Conservation (phyloP, 768 basidiomycete species). For the Cyathus striatus region DNA sequence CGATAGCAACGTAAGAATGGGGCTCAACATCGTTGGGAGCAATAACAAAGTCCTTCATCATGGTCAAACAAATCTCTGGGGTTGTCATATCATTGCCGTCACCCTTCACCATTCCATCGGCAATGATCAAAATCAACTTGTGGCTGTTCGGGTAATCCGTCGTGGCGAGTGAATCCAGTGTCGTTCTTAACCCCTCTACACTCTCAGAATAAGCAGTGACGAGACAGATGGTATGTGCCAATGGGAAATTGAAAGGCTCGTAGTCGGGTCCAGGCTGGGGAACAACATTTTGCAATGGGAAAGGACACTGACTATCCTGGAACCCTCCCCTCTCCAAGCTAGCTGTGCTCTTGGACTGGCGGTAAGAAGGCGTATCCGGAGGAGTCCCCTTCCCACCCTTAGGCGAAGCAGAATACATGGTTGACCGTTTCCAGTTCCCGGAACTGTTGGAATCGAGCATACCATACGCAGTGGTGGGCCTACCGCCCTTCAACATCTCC, state of each 20-base stretch:
- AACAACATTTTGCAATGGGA: slow-evolving; percentile 86
- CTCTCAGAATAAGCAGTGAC: slow-evolving; percentile 99
- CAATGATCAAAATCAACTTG: slow-evolving; percentile 92
- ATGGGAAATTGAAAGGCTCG: slow-evolving; percentile 94
- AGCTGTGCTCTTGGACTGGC: slow-evolving; percentile 77
- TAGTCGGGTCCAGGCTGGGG: slow-evolving; percentile 89
- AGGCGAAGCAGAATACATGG: slow-evolving; percentile 43
- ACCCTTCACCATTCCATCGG: slow-evolving; percentile 98
- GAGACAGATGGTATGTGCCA: slow-evolving; percentile 89
- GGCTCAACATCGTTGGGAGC: slow-evolving; percentile 80
- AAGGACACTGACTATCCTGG: slow-evolving; percentile 77
- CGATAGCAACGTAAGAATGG: slow-evolving; percentile 96
- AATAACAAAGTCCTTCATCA: slow-evolving; percentile 96
- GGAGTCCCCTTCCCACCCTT: slow-evolving; percentile 55
- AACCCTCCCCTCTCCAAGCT: slow-evolving; percentile 59
- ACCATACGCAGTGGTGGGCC: slow-evolving; percentile 63
- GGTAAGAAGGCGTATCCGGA: slow-evolving; percentile 66
- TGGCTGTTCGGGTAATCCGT: slow-evolving; percentile 99
- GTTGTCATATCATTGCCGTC: slow-evolving; percentile 86
- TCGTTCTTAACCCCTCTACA: slow-evolving; percentile 92
- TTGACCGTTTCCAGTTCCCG: slow-evolving; percentile 53
- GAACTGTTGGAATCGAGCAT: slow-evolving; percentile 48
- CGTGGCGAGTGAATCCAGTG: slow-evolving; percentile 95
- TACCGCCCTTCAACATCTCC: slow-evolving; percentile 49
- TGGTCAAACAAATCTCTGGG: slow-evolving; percentile 87